Conservation (phyloP, 2,329 filamentous ascomycete genomes). For the Trichoderma sp. region DNA sequence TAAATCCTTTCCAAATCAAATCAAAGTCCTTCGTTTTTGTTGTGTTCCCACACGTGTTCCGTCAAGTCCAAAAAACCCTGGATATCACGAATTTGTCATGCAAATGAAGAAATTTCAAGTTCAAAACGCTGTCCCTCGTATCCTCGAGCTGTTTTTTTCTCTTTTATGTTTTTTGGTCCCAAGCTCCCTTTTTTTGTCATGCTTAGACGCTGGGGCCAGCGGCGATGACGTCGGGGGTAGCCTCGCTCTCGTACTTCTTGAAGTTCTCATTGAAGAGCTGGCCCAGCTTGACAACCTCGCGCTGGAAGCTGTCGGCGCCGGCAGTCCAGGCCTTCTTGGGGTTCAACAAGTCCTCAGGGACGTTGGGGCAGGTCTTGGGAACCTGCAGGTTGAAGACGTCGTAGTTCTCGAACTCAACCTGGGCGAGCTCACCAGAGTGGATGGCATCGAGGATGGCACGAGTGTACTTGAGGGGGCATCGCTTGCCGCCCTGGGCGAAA, state of each 20-base stretch:
- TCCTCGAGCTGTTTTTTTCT: background rate
- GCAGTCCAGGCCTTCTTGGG: constrained; percentile 90
- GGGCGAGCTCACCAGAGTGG: constrained; percentile 93
- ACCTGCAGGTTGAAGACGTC: constrained; percentile 95
- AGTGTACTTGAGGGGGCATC: constrained; percentile 98
- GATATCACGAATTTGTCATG: constrained; percentile 10
- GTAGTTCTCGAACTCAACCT: constrained; percentile 92
- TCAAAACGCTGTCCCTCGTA: background rate
- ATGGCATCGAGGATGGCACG: constrained; percentile 98
- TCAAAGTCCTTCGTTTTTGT: background rate
- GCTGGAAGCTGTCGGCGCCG: constrained; percentile 76
- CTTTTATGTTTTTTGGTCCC: background rate
- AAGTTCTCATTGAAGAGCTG: constrained; percentile 95
- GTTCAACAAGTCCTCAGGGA: constrained; percentile 92
- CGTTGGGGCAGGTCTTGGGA: constrained; percentile 86
- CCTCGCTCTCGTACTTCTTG: constrained; percentile 87
- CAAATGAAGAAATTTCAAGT: background rate
- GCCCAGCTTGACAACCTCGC: constrained; percentile 88
- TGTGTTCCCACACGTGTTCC: background rate
- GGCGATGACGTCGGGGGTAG: constrained; percentile 75
- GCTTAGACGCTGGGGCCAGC: constrained; percentile 53
- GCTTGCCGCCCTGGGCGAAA: constrained; percentile 88
- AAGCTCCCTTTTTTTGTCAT: background rate
- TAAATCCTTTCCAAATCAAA: constrained; percentile 8
- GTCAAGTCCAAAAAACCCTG: background rate